Evolutionary conservation across 2,329 filamentous ascomycete species (phyloP), one percentile per base, ranked within the genome.

Genomic region (Dactylellina leptospora): DNA sequence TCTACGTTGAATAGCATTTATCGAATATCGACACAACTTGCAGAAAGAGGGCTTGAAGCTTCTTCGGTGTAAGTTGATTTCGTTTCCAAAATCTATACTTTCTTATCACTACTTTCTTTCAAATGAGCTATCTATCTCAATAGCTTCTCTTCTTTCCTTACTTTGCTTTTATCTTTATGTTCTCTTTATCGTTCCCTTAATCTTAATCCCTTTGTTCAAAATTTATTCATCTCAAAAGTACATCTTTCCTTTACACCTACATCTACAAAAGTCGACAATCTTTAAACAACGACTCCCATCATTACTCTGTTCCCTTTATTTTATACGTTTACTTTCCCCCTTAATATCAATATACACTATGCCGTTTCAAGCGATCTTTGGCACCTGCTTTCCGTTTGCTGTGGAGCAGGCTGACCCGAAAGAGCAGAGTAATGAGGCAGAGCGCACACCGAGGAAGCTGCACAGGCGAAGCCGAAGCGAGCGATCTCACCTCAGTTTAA

Each of bases 381-480:
- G 66, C 59, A 71, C 27, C 66, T 71, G 66, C 66, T 71, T 71
- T 62, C 58, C 66, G 36, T 63, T 62, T 13, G 23, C 55, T 51
- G 42, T 20, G 22, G 58, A 58, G 58, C 44, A 63, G 36, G 58
- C 45, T 71, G 58, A 71, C 53, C 50, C 54, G 13, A 62, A 48
- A n/a, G 51, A 33, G 58, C 66, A 63, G 51, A 71, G 28, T 25
- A 33, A 44, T 16, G 38, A 45, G 40, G 16, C 30, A 25, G 64
- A 70, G 18, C 30, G 20, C 28, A 38, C 58, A 22, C 40, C 56
- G n/a, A 70, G 64, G 23, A 61, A 22, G 40, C 36, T 45, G 9
- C 55, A 70, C 40, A 47, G 36, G 38, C 55, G 56, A 42, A 63
- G 28, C 23, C 50, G 30, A 13, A 62, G 58, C 27, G 66, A 63